Percentiles rank a stretch among this genome's conserved stretches.
Evolutionary conservation across 768 basidiomycete species (phyloP).

Genomic region (Mycena filopes): DNA sequence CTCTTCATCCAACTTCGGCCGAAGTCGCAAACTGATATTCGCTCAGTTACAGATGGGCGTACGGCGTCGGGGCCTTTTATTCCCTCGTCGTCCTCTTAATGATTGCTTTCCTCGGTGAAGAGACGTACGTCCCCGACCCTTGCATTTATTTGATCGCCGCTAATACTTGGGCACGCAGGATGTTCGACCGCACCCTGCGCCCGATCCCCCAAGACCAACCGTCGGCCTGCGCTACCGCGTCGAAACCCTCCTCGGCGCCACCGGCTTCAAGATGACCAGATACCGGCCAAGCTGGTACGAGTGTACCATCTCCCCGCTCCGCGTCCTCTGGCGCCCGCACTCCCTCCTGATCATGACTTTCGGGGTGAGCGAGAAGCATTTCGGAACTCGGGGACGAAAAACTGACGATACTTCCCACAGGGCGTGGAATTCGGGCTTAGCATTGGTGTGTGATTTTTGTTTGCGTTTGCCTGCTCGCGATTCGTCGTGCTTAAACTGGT

Average conservation of each 20-base stretch:
- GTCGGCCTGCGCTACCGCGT: slow-evolving; percentile 56
- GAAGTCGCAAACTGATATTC: neutral
- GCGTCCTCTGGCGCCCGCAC: slow-evolving; percentile 57
- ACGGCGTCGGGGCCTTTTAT: slow-evolving; percentile 60
- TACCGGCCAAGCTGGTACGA: slow-evolving; percentile 51
- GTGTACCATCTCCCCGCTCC: slow-evolving; percentile 37
- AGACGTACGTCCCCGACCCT: slow-evolving; percentile 50
- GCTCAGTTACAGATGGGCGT: slow-evolving; percentile 55
- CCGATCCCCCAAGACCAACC: slow-evolving; percentile 52
- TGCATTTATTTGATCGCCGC: slow-evolving; percentile 37
- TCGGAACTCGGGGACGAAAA: neutral
- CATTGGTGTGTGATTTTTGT: slow-evolving; percentile 41
- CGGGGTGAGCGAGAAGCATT: slow-evolving; percentile 38
- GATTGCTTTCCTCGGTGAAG: slow-evolving; percentile 56
- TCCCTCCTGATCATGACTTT: slow-evolving; percentile 48
- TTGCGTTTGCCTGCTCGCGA: too few species aligned
- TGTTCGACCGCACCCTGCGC: slow-evolving; percentile 62
- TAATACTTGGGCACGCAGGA: slow-evolving; percentile 51
- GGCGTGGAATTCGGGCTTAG: slow-evolving; percentile 57
- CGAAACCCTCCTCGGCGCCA: slow-evolving; percentile 64
- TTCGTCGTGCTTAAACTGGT: too few species aligned
- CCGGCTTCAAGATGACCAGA: slow-evolving; percentile 60
- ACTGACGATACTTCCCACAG: slow-evolving; percentile 24
- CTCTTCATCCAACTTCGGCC: neutral
- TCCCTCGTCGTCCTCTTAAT: slow-evolving; percentile 53